Conservation (phyloP, 192 early-diverging fungal species). For the Coemansia sp. region DNA sequence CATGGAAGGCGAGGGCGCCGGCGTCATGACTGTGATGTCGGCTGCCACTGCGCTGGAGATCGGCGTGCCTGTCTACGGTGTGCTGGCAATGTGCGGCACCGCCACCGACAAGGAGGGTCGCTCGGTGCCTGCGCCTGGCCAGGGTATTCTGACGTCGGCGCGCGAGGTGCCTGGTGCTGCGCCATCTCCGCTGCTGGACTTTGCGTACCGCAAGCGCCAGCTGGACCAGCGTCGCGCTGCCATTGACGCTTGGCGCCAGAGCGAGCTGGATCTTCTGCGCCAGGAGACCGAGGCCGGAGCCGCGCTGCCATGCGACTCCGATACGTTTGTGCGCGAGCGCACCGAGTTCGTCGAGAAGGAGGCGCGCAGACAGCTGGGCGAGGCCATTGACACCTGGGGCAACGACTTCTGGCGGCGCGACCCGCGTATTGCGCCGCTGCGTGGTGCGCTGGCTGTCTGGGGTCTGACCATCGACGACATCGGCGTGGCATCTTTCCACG, state of each 20-base stretch:
- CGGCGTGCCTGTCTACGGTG: conserved; percentile 88
- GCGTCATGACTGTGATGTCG: conserved; percentile 86
- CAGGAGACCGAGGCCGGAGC: conserved; percentile 30
- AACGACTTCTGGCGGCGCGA: conserved; percentile 82
- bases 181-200: conserved; percentile 72
- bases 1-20: conserved; percentile 94
- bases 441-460: conserved; percentile 75
- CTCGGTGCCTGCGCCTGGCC: conserved; percentile 91
- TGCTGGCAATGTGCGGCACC: conserved; percentile 85
- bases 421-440: conserved; percentile 79
- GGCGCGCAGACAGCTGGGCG: conserved; percentile 75
- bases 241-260: conserved; percentile 34
- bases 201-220: conserved; percentile 85
- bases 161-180: conserved; percentile 67
- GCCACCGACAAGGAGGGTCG: conserved; percentile 94
- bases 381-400: conserved; percentile 77
- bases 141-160: conserved; percentile 90
- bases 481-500: conserved; percentile 33
- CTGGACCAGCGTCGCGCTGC: conserved; percentile 53
- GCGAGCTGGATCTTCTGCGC: conserved; percentile 32
- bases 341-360: conserved; percentile 61
- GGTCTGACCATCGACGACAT: conserved; percentile 32
- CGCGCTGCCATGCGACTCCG: conserved; percentile 55
- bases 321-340: conserved; percentile 30
- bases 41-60: conserved; percentile 84